A percentile compares a stretch with the other conserved stretches of the same genome.
These are phyloP conservation scores for Botrytis cinerea DNA, from an alignment of 2,329 filamentous ascomycete species.

Conservation along the genomic window DNA sequence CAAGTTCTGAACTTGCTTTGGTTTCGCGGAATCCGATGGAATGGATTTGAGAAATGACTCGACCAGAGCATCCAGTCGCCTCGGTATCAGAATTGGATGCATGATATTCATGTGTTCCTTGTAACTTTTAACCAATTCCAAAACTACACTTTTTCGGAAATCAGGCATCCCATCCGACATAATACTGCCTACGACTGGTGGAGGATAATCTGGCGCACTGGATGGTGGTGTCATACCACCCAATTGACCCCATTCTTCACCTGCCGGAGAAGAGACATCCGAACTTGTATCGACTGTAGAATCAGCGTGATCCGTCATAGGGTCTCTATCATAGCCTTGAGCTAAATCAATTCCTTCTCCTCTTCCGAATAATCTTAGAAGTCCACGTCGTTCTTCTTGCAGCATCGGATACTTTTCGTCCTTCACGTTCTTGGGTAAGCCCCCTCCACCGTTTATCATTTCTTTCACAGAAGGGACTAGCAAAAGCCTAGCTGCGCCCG, in stretches of 20 bases:
- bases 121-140: conserved; percentile 57
- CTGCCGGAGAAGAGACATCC: conserved; percentile 56
- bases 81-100: conserved; percentile 62
- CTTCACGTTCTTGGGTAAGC: conserved; percentile 50
- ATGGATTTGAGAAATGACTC: conserved; percentile 39
- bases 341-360: conserved; percentile 71
- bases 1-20: conserved; percentile 33
- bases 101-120: conserved; percentile 64
- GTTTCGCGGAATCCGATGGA: conserved; percentile 35
- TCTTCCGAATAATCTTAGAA: conserved; percentile 74
- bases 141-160: conserved; percentile 53
- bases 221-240: conserved; percentile 44
- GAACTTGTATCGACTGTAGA: conserved; percentile 48
- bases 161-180: conserved; percentile 54
- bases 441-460: conserved; percentile 53
- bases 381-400: conserved; percentile 71
- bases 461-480: conserved; percentile 68
- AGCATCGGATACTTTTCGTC: conserved; percentile 74
- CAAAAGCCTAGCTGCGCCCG: conserved; percentile 80
- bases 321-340: conserved; percentile 44
- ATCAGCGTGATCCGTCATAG: conserved; percentile 45
- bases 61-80: conserved; percentile 49
- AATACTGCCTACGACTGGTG: conserved; percentile 33
- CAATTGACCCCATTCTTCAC: conserved; percentile 59
- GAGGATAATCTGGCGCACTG: conserved; percentile 21